Evolutionary conservation across 352 stramenopile genomes (phyloP).

Genomic region (Pythium sp.): DNA sequence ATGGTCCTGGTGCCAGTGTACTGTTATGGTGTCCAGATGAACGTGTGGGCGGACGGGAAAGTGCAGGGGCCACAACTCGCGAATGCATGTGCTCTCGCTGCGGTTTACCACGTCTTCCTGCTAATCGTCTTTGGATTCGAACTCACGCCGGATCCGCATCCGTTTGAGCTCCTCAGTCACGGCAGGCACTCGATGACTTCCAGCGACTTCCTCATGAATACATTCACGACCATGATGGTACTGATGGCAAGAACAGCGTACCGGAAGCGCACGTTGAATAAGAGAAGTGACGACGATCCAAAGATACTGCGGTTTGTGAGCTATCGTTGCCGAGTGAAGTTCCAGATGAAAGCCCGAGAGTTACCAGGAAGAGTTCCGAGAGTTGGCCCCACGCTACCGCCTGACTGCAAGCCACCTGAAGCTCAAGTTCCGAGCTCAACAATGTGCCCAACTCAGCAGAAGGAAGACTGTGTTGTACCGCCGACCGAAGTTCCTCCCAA

Average conservation of each 20-base stretch:
- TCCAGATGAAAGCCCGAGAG: constrained; percentile 1
- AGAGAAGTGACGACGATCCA: constrained; percentile 17
- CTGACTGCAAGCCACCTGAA: neutral
- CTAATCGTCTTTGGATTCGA: constrained; percentile 8
- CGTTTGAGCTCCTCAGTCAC: constrained; percentile 11
- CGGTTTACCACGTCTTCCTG: constrained; percentile 5
- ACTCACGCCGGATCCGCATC: constrained; percentile 3
- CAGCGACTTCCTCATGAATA: constrained; percentile 24
- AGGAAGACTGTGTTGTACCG: neutral
- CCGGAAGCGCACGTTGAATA: constrained; percentile 18
- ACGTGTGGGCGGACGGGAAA: constrained; percentile 30
- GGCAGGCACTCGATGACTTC: constrained; percentile 6
- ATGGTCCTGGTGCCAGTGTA: constrained; percentile 14
- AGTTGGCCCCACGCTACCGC: neutral
- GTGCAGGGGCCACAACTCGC: constrained; percentile 11
- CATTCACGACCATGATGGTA: constrained; percentile 26
- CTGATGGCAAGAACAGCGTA: constrained; percentile 29
- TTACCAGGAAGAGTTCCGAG: neutral
- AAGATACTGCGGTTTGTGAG: constrained; percentile 28
- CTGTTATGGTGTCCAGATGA: constrained; percentile 25
- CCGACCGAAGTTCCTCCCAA: neutral
- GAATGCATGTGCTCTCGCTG: constrained; percentile 1
- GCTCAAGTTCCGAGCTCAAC: neutral
- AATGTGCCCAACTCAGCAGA: neutral
- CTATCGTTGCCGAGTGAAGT: constrained; percentile 26